These are phyloP conservation scores for Collybia sp. DNA, from an alignment of 768 basidiomycete genomes.

Conservation along the genomic window DNA sequence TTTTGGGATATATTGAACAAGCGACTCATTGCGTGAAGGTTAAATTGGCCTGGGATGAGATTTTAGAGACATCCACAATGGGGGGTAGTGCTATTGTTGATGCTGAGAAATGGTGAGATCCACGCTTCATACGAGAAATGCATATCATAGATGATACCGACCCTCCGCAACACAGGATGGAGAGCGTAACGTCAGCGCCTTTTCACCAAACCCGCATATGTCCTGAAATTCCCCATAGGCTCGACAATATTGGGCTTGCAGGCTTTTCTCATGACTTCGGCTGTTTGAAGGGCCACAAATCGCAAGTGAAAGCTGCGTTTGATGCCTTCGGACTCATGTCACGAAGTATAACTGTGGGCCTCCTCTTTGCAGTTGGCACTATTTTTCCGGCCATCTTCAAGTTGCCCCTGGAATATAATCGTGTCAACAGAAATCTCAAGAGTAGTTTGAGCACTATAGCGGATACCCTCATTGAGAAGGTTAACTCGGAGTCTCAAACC, in stretches of 20 bases:
- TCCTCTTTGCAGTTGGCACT: slow-evolving; percentile 5
- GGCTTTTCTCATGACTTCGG: slow-evolving; percentile 47
- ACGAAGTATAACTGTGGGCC: background rate
- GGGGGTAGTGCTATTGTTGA: slow-evolving; percentile 32
- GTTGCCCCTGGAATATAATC: slow-evolving; percentile 7
- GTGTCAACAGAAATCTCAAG: slow-evolving; percentile 1
- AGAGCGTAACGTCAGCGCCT: slow-evolving; percentile 30
- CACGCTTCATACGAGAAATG: slow-evolving; percentile 33
- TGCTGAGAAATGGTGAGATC: slow-evolving; percentile 37
- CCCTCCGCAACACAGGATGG: slow-evolving; percentile 25
- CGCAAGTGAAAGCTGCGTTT: slow-evolving; percentile 22
- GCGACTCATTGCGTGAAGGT: slow-evolving; percentile 13
- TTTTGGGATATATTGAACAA: background rate
- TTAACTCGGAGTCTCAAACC: slow-evolving; percentile 6
- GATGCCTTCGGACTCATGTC: slow-evolving; percentile 12
- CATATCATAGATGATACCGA: background rate
- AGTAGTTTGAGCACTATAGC: slow-evolving; percentile 8
- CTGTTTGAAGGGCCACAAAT: slow-evolving; percentile 32
- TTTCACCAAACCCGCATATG: background rate
- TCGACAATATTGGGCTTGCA: slow-evolving; percentile 45
- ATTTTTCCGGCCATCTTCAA: slow-evolving; percentile 7
- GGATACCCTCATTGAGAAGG: slow-evolving; percentile 7
- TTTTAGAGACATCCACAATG: slow-evolving; percentile 15
- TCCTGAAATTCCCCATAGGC: slow-evolving; percentile 16
- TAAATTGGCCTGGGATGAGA: slow-evolving; percentile 20